Conservation (phyloP, 805 yeast genomes). For the Henningerozyma blattae region DNA sequence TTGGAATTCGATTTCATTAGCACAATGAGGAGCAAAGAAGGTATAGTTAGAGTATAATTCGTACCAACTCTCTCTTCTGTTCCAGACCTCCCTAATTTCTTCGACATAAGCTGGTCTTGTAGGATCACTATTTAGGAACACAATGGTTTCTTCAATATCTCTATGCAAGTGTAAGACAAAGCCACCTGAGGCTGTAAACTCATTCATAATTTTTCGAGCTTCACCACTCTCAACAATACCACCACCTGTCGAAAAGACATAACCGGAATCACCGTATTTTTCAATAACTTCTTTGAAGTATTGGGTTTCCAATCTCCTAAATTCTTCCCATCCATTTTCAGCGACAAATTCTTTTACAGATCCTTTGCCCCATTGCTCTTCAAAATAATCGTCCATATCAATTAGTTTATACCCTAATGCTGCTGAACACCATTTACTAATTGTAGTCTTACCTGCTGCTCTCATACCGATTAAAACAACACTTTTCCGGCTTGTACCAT, state of each 20-base stretch:
- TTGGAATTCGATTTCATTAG: conserved; percentile 38
- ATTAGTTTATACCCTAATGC: conserved; percentile 52
- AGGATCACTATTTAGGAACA: conserved; percentile 63
- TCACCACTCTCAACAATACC: conserved; percentile 74
- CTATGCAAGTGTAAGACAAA: conserved; percentile 87
- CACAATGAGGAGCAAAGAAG: conserved; percentile 68
- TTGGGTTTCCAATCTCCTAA: conserved; percentile 55
- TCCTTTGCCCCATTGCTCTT: conserved; percentile 29
- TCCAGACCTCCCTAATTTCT: conserved; percentile 77
- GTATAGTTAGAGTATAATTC: conserved; percentile 65
- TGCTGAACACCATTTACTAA: conserved; percentile 68
- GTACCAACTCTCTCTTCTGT: conserved; percentile 69
- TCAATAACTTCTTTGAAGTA: conserved; percentile 37
- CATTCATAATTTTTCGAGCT: conserved; percentile 53
- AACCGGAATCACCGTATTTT: conserved; percentile 32
- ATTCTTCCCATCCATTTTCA: conserved; percentile 74
- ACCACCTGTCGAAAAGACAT: conserved; percentile 89
- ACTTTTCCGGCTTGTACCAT: conserved; percentile 22
- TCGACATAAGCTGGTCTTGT: conserved; percentile 79
- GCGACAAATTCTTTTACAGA: conserved; percentile 53
- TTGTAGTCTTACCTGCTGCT: conserved; percentile 90
- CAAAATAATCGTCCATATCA: conserved; percentile 71
- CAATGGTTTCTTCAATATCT: conserved; percentile 66
- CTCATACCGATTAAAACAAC: conserved; percentile 91
- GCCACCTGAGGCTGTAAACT: conserved; percentile 48